Percentiles rank a stretch among this genome's conserved stretches.
Evolutionary conservation across 2,329 filamentous ascomycete genomes (phyloP).

Genomic region (Arthroderma sp.): DNA sequence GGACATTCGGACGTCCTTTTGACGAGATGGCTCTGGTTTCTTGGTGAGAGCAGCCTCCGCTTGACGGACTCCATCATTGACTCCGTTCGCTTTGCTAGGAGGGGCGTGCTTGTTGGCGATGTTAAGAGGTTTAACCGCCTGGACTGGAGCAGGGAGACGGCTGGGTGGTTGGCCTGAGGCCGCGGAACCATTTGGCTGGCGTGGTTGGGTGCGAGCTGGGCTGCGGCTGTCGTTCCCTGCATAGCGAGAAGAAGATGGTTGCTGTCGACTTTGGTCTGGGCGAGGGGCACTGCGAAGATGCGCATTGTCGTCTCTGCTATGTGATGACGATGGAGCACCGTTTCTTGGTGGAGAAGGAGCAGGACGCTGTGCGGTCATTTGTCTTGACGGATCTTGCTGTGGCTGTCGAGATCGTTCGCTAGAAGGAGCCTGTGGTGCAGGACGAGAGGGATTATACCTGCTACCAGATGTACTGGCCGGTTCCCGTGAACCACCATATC

Average conservation of each 20-base stretch:
- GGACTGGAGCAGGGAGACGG: conserved; percentile 47
- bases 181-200: conserved; percentile 36
- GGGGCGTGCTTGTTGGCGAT: conserved; percentile 53
- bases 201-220: conserved; percentile 25
- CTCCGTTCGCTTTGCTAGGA: conserved; percentile 29
- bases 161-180: conserved; percentile 40
- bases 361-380: conserved; percentile 60
- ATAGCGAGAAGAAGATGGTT: conserved; percentile 15
- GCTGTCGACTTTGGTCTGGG: conserved; percentile 26
- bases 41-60: conserved; percentile 81
- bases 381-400: conserved; percentile 39
- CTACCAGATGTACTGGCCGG: conserved; percentile 39
- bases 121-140: conserved; percentile 63
- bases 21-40: conserved; percentile 58
- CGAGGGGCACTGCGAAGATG: conserved; percentile 27
- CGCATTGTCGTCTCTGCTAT: conserved; percentile 21
- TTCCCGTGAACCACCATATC: conserved; percentile 46
- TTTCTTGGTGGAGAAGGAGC: conserved; percentile 58
- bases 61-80: conserved; percentile 63
- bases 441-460: conserved; percentile 74
- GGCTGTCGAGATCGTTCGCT: conserved; percentile 33
- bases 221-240: conserved; percentile 26
- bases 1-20: conserved; percentile 95
- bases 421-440: conserved; percentile 65
- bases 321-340: conserved; percentile 6